A percentile compares a stretch with the other conserved stretches of the same genome.
Conservation (phyloP, 2,329 filamentous ascomycete genomes). For the Ceratocystis ficicola region DNA sequence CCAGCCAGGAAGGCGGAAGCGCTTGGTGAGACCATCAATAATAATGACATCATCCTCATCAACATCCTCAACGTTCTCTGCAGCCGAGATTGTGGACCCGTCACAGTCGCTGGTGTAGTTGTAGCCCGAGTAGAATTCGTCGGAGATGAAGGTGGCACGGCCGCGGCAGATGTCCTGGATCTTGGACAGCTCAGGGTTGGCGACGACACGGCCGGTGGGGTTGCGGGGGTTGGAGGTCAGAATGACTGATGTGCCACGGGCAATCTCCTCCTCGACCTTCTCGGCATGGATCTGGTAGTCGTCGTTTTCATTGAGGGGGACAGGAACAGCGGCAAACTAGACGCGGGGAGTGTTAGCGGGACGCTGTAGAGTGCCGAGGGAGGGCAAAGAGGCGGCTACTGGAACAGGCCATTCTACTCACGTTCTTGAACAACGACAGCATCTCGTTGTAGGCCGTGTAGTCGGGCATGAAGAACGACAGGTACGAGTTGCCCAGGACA, state of each 20-base stretch:
- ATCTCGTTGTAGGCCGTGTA: conserved; percentile 98
- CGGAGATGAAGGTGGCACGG: conserved; percentile 81
- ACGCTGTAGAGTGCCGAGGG: not conserved
- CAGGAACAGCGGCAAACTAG: conserved; percentile 73
- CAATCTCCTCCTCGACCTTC: conserved; percentile 84
- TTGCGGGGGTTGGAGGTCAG: conserved; percentile 93
- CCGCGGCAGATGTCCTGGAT: conserved; percentile 91
- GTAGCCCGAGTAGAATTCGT: conserved; percentile 95
- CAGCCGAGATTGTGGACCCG: conserved; percentile 75
- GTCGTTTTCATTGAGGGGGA: conserved; percentile 71
- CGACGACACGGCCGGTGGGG: conserved; percentile 78
- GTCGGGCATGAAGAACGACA: conserved; percentile 88
- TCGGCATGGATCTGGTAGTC: conserved; percentile 88
- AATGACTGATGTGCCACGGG: conserved; percentile 75
- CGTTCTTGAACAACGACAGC: conserved; percentile 86
- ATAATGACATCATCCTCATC: conserved; percentile 84
- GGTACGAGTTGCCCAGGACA: conserved; percentile 80
- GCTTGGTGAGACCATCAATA: conserved; percentile 91
- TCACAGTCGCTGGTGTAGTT: conserved; percentile 92
- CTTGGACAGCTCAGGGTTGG: conserved; percentile 70
- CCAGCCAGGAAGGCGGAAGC: conserved; percentile 92
- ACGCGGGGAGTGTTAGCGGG: not conserved
- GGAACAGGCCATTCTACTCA: conserved; percentile 30
- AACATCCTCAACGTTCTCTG: conserved; percentile 81
- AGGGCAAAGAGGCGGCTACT: not conserved